Evolutionary conservation across 2,329 filamentous ascomycete genomes (phyloP).

Genomic region (Blastomyces emzantsi): DNA sequence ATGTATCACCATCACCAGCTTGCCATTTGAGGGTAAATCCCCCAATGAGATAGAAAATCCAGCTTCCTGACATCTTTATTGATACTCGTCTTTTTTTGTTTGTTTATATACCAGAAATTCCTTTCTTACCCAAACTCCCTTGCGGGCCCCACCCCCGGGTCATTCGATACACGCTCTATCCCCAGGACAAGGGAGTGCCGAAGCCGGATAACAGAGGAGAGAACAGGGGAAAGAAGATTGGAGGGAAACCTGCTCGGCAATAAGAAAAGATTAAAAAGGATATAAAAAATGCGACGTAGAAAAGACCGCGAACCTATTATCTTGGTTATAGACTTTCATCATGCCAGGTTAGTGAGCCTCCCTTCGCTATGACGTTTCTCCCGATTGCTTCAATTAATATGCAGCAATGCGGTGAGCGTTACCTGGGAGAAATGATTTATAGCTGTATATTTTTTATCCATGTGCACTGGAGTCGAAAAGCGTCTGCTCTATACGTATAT

Average conservation of each 20-base stretch:
- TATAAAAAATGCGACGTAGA: not conserved
- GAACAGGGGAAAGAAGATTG: not conserved
- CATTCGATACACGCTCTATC: not conserved
- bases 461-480: not conserved
- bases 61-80: not conserved
- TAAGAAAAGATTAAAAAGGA: not conserved
- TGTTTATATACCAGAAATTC: not conserved
- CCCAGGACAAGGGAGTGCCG: not conserved
- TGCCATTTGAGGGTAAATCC: not conserved
- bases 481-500: not conserved
- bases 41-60: not conserved
- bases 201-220: not conserved
- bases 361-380: not conserved
- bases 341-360: slow-evolving; percentile 46
- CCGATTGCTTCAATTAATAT: not conserved
- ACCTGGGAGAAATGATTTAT: not conserved
- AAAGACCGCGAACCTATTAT: slow-evolving; percentile 53
- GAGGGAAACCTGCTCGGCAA: not conserved
- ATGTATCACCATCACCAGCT: not conserved
- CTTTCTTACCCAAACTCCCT: not conserved
- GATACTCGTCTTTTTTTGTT: not conserved
- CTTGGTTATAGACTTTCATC: slow-evolving; percentile 74
- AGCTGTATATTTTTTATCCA: not conserved
- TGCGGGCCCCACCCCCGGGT: not conserved
- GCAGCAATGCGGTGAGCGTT: not conserved